phyloP scores from a whole-genome alignment of 2,329 filamentous ascomycete species.

The Niveomyces coronatus region DNA sequence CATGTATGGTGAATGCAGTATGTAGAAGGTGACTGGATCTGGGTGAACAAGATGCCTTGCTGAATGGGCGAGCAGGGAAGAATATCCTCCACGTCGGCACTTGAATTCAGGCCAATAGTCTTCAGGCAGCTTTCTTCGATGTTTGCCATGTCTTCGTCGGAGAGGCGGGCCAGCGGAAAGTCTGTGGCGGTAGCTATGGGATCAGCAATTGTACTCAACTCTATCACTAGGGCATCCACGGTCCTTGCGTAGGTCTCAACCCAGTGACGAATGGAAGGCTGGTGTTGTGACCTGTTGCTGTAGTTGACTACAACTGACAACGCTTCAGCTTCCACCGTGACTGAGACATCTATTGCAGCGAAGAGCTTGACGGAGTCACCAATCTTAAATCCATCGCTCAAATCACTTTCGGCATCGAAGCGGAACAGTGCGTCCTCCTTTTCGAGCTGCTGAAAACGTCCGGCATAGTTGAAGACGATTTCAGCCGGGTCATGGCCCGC shows the following conservation, averaged over 20 bases:
- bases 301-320: no score
- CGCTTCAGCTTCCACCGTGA: no score
- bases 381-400: not conserved
- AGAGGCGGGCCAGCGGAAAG: slow-evolving; percentile 22
- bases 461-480: slow-evolving; percentile 38
- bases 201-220: not conserved
- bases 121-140: slow-evolving; percentile 15
- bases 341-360: not conserved
- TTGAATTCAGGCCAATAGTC: slow-evolving; percentile 5
- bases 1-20: not conserved
- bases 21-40: not conserved
- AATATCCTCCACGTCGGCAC: slow-evolving; percentile 21
- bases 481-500: slow-evolving; percentile 29
- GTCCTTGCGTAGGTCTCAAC: no score
- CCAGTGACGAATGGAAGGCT: no score
- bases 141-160: slow-evolving; percentile 21
- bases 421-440: slow-evolving; percentile 16
- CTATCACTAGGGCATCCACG: no score
- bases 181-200: slow-evolving; percentile 19
- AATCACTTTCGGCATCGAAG: not conserved
- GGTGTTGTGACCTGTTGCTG: no score
- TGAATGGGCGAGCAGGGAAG: slow-evolving; percentile 30
- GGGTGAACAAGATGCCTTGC: slow-evolving; percentile 17
- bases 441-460: slow-evolving; percentile 31
- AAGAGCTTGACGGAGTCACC: no score